Evolutionary conservation across 2,329 filamentous ascomycete species (phyloP).

Genomic region (Trichoderma endophyticum): DNA sequence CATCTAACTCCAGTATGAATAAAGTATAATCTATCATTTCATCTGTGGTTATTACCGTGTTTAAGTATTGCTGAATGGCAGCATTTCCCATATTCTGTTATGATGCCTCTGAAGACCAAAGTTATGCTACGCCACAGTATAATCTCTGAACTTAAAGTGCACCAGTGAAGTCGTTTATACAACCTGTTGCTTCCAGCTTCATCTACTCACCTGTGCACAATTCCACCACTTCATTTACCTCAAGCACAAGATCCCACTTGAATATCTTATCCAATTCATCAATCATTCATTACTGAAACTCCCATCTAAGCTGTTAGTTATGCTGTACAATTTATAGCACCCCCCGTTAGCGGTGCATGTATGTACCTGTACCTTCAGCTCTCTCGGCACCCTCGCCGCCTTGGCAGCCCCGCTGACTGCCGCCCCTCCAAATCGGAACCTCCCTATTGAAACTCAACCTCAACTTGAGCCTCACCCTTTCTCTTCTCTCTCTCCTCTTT

Average conservation of each 20-base stretch:
- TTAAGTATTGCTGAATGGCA: background rate
- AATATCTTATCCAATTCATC: background rate
- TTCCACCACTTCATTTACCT: background rate
- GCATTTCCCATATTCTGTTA: no score
- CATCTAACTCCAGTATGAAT: rapidly evolving
- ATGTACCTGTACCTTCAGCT: background rate
- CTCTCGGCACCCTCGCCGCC: background rate
- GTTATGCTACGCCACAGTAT: background rate
- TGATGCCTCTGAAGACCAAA: background rate
- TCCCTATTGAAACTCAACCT: background rate
- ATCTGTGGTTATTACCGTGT: background rate
- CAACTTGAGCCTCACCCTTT: background rate
- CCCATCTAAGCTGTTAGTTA: background rate
- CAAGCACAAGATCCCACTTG: background rate
- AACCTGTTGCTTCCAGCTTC: background rate
- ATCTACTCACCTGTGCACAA: background rate
- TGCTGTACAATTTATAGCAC: background rate
- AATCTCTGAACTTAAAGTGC: background rate
- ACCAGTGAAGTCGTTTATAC: background rate
- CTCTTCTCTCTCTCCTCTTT: background rate
- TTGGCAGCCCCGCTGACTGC: constrained; percentile 1
- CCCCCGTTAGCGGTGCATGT: background rate
- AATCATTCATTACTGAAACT: background rate
- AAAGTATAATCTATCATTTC: background rate
- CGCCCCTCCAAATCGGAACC: background rate